phyloP scores from a whole-genome alignment of 2,329 filamentous ascomycete species.

The Pseudogymnoascus sp. region DNA sequence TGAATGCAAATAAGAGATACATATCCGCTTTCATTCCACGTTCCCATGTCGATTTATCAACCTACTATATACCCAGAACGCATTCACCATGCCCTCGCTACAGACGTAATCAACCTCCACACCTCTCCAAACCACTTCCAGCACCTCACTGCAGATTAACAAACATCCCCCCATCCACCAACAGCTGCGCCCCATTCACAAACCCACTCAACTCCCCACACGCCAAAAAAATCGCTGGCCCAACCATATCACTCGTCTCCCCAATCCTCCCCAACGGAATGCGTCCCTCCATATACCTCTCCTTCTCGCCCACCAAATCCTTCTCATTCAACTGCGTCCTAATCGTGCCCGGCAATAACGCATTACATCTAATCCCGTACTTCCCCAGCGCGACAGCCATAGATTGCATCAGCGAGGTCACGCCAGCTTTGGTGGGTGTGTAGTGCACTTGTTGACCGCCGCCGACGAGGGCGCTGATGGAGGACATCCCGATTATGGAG shows the following conservation, averaged over 20 bases:
- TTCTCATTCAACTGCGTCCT: slow-evolving; percentile 78
- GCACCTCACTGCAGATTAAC: slow-evolving; percentile 67
- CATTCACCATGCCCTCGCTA: background rate
- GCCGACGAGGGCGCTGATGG: slow-evolving; percentile 69
- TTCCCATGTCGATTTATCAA: background rate
- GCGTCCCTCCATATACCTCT: slow-evolving; percentile 69
- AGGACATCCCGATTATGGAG: slow-evolving; percentile 70
- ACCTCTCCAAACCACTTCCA: background rate
- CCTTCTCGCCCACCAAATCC: slow-evolving; percentile 68
- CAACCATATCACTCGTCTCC: slow-evolving; percentile 65
- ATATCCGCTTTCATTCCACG: background rate
- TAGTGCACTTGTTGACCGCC: slow-evolving; percentile 77
- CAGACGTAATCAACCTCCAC: background rate
- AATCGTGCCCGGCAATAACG: slow-evolving; percentile 75
- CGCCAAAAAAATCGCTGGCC: slow-evolving; percentile 78
- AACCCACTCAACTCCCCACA: slow-evolving; percentile 72
- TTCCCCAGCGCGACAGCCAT: slow-evolving; percentile 71
- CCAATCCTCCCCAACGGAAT: slow-evolving; percentile 75
- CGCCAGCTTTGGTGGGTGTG: slow-evolving; percentile 80
- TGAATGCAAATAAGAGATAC: background rate
- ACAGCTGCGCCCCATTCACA: slow-evolving; percentile 72
- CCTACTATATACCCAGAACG: background rate
- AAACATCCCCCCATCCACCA: slow-evolving; percentile 85
- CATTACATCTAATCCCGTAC: slow-evolving; percentile 74
- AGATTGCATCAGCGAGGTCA: slow-evolving; percentile 76